phyloP scores from a whole-genome alignment of 2,329 filamentous ascomycete species.

The Lojkania enalia region DNA sequence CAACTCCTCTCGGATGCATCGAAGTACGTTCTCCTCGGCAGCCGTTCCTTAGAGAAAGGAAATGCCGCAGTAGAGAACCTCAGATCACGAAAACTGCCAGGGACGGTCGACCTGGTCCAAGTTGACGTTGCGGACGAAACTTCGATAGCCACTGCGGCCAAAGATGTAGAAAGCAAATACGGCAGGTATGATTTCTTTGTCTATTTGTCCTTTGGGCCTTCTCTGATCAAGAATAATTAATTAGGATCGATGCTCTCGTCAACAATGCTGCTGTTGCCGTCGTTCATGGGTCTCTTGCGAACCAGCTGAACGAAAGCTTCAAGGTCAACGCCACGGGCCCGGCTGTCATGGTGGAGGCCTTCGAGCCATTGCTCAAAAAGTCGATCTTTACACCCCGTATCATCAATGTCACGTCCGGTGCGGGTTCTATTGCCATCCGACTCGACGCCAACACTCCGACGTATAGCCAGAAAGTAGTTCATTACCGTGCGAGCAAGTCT shows the following conservation, averaged over 20 bases:
- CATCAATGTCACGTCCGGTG: constrained; percentile 36
- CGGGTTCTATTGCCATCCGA: constrained; percentile 32
- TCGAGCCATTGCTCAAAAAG: constrained; percentile 20
- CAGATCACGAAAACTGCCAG: constrained; percentile 20
- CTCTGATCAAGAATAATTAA: too few species aligned
- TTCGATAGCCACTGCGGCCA: constrained; percentile 44
- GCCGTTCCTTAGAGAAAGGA: constrained; percentile 23
- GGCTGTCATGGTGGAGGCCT: constrained; percentile 10
- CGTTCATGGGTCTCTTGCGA: constrained; percentile 9
- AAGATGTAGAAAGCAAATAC: constrained; percentile 24
- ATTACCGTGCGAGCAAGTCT: constrained; percentile 41
- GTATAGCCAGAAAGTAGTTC: constrained; percentile 19
- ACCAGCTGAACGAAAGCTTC: constrained; percentile 29
- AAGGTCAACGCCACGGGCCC: constrained; percentile 25
- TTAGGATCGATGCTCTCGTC: constrained; percentile 43
- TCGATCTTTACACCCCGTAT: constrained; percentile 24
- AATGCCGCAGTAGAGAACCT: constrained; percentile 27
- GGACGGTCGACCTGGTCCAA: constrained; percentile 41
- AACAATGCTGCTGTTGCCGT: constrained; percentile 43
- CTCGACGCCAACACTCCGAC: constrained; percentile 22
- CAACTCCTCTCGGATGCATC: constrained; percentile 40
- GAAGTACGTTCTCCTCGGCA: constrained; percentile 30
- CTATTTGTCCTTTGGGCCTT: too few species aligned
- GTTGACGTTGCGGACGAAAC: constrained; percentile 49
- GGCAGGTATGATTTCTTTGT: too few species aligned